These are phyloP conservation scores for Phytophthora europaea DNA, from an alignment of 352 stramenopile genomes.

Conservation along the genomic window DNA sequence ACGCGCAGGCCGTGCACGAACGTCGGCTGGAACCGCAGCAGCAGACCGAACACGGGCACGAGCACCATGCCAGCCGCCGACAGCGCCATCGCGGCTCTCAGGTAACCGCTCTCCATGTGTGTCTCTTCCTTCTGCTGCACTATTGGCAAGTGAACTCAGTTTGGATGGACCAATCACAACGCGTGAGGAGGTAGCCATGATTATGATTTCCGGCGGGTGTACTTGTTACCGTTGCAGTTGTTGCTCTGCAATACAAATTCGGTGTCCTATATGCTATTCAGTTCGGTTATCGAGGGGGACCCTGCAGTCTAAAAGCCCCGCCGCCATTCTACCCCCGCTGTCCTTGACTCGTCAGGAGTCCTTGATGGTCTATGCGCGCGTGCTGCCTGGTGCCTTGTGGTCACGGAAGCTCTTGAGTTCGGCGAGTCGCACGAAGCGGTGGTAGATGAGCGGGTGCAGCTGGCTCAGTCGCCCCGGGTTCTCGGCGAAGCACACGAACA, in stretches of 20 bases:
- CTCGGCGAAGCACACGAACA: conserved; percentile 91
- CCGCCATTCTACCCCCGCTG: neutral
- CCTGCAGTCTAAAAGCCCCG: conserved; percentile 9
- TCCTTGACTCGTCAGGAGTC: neutral
- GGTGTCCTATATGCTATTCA: conserved; percentile 33
- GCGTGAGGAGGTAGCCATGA: conserved; percentile 18
- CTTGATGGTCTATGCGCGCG: conserved; percentile 18
- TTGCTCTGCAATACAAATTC: neutral
- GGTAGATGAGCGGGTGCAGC: conserved; percentile 89
- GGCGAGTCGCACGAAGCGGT: conserved; percentile 83
- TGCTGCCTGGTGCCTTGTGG: conserved; percentile 55
- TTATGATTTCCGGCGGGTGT: conserved; percentile 3
- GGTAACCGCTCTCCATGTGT: conserved; percentile 45
- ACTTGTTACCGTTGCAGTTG: conserved; percentile 3
- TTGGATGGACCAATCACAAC: conserved; percentile 27
- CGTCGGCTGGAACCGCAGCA: conserved; percentile 65
- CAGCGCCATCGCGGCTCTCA: conserved; percentile 54
- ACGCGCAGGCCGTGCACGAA: conserved; percentile 68
- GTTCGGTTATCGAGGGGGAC: neutral
- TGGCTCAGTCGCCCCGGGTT: conserved; percentile 81
- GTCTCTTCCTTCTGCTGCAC: conserved; percentile 28
- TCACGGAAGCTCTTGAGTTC: conserved; percentile 90
- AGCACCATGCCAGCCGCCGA: conserved; percentile 59
- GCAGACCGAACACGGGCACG: conserved; percentile 64
- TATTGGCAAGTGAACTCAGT: conserved; percentile 19